Conservation (phyloP, 2,329 filamentous ascomycete species). For the Aspergillus sergii region DNA sequence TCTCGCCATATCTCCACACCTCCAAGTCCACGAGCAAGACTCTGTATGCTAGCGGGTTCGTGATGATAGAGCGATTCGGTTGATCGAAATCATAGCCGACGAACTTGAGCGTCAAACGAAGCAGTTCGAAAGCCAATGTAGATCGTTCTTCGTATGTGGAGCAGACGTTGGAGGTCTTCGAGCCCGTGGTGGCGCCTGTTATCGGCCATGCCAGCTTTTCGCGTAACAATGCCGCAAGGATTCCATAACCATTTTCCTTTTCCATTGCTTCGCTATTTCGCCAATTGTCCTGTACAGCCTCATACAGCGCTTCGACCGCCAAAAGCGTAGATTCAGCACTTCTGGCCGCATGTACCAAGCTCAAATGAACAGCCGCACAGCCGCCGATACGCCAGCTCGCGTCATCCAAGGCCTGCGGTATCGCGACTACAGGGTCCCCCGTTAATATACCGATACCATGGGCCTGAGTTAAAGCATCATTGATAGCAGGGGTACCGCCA, state of each 20-base stretch:
- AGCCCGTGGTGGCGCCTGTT: constrained; percentile 41
- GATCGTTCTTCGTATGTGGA: constrained; percentile 51
- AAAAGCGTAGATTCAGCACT: constrained; percentile 71
- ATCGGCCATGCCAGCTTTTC: constrained; percentile 65
- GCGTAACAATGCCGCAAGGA: constrained; percentile 79
- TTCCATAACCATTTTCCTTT: constrained; percentile 88
- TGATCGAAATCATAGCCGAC: constrained; percentile 82
- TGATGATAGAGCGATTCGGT: constrained; percentile 86
- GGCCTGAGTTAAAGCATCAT: constrained; percentile 79
- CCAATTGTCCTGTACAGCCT: constrained; percentile 88
- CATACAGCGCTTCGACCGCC: constrained; percentile 80
- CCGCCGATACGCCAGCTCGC: constrained; percentile 92
- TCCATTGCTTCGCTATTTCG: constrained; percentile 98
- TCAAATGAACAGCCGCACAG: constrained; percentile 81
- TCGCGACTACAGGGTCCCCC: constrained; percentile 77
- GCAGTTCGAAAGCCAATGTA: constrained; percentile 59
- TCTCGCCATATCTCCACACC: constrained; percentile 80
- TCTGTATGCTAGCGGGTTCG: constrained; percentile 92
- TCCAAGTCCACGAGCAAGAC: constrained; percentile 90
- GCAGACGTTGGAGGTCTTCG: constrained; percentile 42
- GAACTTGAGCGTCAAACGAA: constrained; percentile 79
- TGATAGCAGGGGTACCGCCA: constrained; percentile 80
- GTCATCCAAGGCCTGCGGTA: constrained; percentile 86
- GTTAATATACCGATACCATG: constrained; percentile 82
- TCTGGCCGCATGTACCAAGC: constrained; percentile 76